A percentile compares a stretch with the other conserved stretches of the same genome.
These are phyloP conservation scores for Aquilaria malaccensis DNA, from an alignment of 345 rosid genomes.

Conservation along the genomic window DNA sequence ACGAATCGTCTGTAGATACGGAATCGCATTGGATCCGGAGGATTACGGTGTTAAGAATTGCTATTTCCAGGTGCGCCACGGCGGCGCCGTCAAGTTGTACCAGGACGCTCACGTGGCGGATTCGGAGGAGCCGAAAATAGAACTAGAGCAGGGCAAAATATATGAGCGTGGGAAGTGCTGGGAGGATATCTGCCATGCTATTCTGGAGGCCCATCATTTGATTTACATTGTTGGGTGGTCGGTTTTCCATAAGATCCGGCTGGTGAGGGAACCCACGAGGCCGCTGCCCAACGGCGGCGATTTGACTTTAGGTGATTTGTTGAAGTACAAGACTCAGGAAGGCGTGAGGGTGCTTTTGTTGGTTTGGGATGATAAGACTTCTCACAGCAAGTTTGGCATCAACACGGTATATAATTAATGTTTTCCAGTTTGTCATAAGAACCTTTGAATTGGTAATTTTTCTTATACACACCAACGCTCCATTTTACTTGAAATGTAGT, in stretches of 20 bases:
- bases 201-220: constrained; percentile 72
- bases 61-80: constrained; percentile 56
- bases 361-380: constrained; percentile 86
- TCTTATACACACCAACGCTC: too few species aligned
- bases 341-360: constrained; percentile 68
- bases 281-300: constrained; percentile 51
- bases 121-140: constrained; percentile 34
- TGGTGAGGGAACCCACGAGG: constrained; percentile 51
- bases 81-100: constrained; percentile 50
- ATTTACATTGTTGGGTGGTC: constrained; percentile 76
- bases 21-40: constrained; percentile 27
- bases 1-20: constrained; percentile 12
- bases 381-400: constrained; percentile 56
- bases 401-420: constrained; percentile 39
- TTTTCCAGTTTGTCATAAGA: too few species aligned
- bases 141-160: constrained; percentile 38
- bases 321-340: constrained; percentile 71
- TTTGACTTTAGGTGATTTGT: constrained; percentile 52
- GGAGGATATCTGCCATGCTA: constrained; percentile 79
- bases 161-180: constrained; percentile 51
- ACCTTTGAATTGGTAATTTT: too few species aligned
- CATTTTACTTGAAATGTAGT: too few species aligned
- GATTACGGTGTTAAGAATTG: constrained; percentile 31
- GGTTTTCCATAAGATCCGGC: constrained; percentile 51
- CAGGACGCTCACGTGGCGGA: constrained; percentile 74